Conservation (phyloP, 768 basidiomycete species). For the Termitomyces eurrhizus region DNA sequence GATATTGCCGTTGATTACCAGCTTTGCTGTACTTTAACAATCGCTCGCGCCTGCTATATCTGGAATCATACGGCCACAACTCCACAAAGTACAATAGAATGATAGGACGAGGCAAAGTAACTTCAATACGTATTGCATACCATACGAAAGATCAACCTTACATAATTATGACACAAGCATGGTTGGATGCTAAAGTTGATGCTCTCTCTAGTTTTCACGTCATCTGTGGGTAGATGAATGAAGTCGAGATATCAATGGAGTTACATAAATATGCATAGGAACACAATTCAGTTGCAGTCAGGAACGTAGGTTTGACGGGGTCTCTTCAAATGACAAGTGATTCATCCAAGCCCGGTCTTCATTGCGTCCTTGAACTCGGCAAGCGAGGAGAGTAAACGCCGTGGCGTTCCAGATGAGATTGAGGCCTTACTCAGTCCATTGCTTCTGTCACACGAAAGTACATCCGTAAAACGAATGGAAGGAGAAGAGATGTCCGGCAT, state of each 20-base stretch:
- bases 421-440: not conserved
- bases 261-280: not conserved
- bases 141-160: not conserved
- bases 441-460: not conserved
- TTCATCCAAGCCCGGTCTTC: not conserved
- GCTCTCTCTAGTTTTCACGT: not conserved
- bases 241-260: not conserved
- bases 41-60: not conserved
- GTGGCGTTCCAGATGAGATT: not conserved
- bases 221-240: constrained; percentile 1
- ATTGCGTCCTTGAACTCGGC: not conserved
- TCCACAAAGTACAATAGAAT: not conserved
- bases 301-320: not conserved
- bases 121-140: not conserved
- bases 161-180: not conserved
- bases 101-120: not conserved
- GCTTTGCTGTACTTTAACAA: not conserved
- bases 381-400: not conserved
- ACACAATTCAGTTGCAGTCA: not conserved
- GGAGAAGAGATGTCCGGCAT: constrained; percentile 4
- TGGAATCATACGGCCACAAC: not conserved
- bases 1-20: constrained; percentile 7
- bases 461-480: not conserved
- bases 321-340: not conserved
- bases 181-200: constrained; percentile 1